These are phyloP conservation scores for Avicennia marina DNA, from an alignment of 257 asterid genomes.

Conservation along the genomic window DNA sequence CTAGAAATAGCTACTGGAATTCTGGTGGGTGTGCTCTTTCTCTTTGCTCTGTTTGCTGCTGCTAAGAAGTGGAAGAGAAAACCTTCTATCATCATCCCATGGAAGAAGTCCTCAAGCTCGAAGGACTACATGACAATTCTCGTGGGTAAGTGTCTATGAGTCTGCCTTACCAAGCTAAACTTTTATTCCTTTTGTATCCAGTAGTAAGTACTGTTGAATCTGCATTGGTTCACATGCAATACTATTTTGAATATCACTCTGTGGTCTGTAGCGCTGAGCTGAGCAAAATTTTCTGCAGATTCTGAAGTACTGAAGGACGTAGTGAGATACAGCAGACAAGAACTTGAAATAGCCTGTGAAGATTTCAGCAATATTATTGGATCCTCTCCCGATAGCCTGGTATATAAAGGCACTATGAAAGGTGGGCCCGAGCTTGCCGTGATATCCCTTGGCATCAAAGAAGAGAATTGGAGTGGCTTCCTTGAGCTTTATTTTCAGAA, in stretches of 20 bases:
- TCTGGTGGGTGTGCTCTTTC: constrained; percentile 50
- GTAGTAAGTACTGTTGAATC: background rate
- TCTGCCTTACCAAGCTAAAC: background rate
- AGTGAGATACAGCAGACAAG: constrained; percentile 59
- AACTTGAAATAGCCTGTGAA: constrained; percentile 87
- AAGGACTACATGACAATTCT: constrained; percentile 47
- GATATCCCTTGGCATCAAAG: constrained; percentile 65
- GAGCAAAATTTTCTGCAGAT: constrained; percentile 41
- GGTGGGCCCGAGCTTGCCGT: constrained; percentile 88
- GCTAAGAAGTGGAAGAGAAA: constrained; percentile 46
- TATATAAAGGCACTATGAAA: constrained; percentile 79
- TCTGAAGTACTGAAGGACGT: constrained; percentile 70
- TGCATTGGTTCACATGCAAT: background rate
- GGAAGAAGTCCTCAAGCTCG: constrained; percentile 74
- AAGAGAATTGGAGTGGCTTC: constrained; percentile 68
- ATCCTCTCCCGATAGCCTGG: constrained; percentile 51
- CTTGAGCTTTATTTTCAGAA: constrained; percentile 85
- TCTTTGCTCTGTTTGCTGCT: constrained; percentile 49
- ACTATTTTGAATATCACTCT: background rate
- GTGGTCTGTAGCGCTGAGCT: background rate
- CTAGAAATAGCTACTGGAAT: constrained; percentile 74
- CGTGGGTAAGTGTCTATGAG: constrained; percentile 44
- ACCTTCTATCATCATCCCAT: constrained; percentile 57
- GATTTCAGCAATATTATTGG: constrained; percentile 92
- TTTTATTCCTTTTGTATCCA: background rate